Base-by-base conservation (phyloP, 2,329 filamentous ascomycete genomes). In the Colletotrichum camelliae region DNA sequence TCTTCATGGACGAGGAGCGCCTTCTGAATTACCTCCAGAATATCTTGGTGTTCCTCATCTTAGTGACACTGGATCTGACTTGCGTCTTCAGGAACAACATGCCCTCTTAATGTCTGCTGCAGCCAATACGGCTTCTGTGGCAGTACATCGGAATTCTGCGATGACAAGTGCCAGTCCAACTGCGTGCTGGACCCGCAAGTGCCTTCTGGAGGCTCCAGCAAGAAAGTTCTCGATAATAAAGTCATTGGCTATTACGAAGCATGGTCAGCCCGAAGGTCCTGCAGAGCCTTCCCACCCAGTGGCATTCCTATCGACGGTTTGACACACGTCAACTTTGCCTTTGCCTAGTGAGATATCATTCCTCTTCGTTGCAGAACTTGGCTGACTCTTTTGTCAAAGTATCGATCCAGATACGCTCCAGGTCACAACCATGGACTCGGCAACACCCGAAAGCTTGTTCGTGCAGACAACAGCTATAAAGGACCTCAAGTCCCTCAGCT, bases 241-340 rank as follows among this genome's bases (percentile, higher is more conserved):
- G 62, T 76, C 5, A 74, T 77, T 9, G 76, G 69, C 4, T 76
- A 77, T 29, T 72, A 67, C 7, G 76, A 76, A 8, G 37, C 52
- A 18, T 77, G 68, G 69, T 58, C 29, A 8, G 21, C 21, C 29
- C 24, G 39, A 13, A 13, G 29, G 16, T 29, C 35, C 16, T 72
- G 67, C 43, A 16, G 18, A 9, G 21, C 52, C 8, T 43, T 73
- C 29, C 21, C n/a, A 5, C 27, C 37, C n/a, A n/a, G 39, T 15
- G 67, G 68, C 43, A 58, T 79, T 31, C 70, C 67, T 21, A 27
- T 77, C 21, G 71, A 52, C 24, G n/a, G 31, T 8, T 27, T 76
- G 16, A 80, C 79, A n/a, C 79, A 80, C 27, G 39, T 80, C 21
- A 79, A 80, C 61, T 77, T 78, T 37, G 78, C 79, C 18, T 82